phyloP scores from a whole-genome alignment of 1,284 basidiomycete species.

The Trichosporon coremiiforme region DNA sequence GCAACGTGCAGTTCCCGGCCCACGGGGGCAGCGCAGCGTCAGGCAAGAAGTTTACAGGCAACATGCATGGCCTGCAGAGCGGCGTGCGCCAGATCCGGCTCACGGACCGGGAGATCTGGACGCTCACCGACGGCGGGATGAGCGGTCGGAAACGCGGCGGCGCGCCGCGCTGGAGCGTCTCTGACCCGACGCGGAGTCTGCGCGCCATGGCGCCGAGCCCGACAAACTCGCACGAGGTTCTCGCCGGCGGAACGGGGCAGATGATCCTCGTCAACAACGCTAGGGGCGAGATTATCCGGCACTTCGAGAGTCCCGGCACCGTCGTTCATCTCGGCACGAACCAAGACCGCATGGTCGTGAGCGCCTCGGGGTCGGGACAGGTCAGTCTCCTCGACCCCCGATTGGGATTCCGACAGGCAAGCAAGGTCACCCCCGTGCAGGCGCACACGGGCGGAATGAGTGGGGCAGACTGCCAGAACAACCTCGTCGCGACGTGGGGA shows the following conservation, averaged over 20 bases:
- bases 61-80: conserved; percentile 26
- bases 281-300: conserved; percentile 68
- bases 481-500: conserved; percentile 81
- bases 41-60: conserved; percentile 57
- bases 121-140: conserved; percentile 53
- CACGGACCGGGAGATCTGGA: conserved; percentile 71
- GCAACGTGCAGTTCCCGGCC: conserved; percentile 68
- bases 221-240: conserved; percentile 61
- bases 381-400: conserved; percentile 81
- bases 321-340: conserved; percentile 51
- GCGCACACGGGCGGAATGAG: conserved; percentile 80
- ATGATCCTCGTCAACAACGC: conserved; percentile 72
- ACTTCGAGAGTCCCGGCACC: conserved; percentile 47
- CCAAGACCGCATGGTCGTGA: conserved; percentile 60
- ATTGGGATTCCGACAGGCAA: conserved; percentile 60
- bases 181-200: conserved; percentile 49
- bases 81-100: conserved; percentile 69
- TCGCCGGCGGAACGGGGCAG: conserved; percentile 64
- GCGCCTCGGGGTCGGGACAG: conserved; percentile 79
- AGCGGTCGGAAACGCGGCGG: conserved; percentile 55
- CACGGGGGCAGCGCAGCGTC: conserved; percentile 53
- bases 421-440: conserved; percentile 62
- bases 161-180: conserved; percentile 53
- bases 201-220: conserved; percentile 56
- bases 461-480: conserved; percentile 76